Percentiles rank a stretch among this genome's conserved stretches.
Conservation (phyloP, 1,284 basidiomycete species). For the Gymnopus androsaceus region DNA sequence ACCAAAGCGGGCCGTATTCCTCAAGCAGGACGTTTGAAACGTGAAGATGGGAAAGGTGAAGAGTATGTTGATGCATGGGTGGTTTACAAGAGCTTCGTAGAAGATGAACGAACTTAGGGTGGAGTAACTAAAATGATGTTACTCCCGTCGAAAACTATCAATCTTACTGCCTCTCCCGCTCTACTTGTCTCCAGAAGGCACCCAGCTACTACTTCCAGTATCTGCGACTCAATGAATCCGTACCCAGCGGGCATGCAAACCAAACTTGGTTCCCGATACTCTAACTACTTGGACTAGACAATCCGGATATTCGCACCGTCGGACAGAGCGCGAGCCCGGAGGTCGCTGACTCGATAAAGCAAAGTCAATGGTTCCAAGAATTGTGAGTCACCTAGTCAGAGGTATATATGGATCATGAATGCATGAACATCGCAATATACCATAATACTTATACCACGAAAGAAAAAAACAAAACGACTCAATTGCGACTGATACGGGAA, state of each 20-base stretch:
- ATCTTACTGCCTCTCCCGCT: not conserved
- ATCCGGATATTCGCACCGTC: not conserved
- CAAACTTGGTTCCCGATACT: not conserved
- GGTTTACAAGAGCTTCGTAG: slow-evolving; percentile 76
- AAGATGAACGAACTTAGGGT: slow-evolving; percentile 8
- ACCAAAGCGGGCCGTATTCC: slow-evolving; percentile 83
- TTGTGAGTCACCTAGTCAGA: not conserved
- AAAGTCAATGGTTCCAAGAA: not conserved
- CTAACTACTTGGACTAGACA: not conserved
- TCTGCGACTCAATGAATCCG: not conserved
- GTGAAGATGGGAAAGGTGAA: slow-evolving; percentile 67
- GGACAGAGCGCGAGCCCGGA: not conserved
- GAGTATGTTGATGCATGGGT: slow-evolving; percentile 90
- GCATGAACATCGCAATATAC: no score
- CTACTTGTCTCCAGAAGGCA: not conserved
- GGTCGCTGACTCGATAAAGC: not conserved
- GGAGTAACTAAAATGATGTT: not conserved
- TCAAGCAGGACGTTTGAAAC: slow-evolving; percentile 77
- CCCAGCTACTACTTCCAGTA: not conserved
- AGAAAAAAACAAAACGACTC: no score
- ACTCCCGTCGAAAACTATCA: not conserved
- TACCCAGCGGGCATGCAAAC: not conserved
- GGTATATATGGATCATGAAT: not conserved
- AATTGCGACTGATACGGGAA: no score
- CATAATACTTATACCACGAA: no score